Evolutionary conservation across 2,329 filamentous ascomycete genomes (phyloP).

Genomic region (Ceratocystiopsis minuta): DNA sequence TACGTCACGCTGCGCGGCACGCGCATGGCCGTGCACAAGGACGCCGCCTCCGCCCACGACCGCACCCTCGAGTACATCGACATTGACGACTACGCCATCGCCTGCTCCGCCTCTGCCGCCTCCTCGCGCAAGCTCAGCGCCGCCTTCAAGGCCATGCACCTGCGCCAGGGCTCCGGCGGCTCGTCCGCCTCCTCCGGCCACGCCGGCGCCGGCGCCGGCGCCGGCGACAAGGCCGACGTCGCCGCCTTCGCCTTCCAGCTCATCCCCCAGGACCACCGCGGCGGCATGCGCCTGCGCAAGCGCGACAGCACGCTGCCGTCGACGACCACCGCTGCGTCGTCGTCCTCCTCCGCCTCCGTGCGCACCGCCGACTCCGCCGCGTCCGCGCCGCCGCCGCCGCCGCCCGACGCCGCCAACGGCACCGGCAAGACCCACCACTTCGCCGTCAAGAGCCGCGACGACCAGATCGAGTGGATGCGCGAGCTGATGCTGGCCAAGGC

Average conservation of each 20-base stretch:
- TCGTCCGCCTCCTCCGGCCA: constrained; percentile 17
- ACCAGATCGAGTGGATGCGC: constrained; percentile 94
- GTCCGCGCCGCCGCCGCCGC: constrained; percentile 15
- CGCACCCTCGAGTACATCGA: constrained; percentile 62
- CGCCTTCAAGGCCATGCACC: constrained; percentile 65
- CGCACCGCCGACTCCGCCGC: neutral
- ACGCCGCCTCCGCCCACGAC: constrained; percentile 26
- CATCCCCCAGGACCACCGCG: constrained; percentile 48
- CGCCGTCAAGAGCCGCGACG: constrained; percentile 68
- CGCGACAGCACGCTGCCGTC: constrained; percentile 25
- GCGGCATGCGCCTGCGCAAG: constrained; percentile 30
- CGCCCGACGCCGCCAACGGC: constrained; percentile 32
- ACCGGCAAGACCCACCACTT: constrained; percentile 84
- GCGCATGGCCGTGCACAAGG: constrained; percentile 58
- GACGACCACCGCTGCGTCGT: constrained; percentile 15
- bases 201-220: constrained; percentile 9
- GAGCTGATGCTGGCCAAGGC: constrained; percentile 86
- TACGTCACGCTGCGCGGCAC: constrained; percentile 74
- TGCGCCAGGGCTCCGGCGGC: constrained; percentile 34
- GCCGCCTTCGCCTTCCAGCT: constrained; percentile 73
- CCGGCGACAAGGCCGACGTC: constrained; percentile 26
- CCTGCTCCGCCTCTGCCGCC: constrained; percentile 59
- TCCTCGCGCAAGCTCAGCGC: constrained; percentile 67
- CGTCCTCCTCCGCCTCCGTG: constrained; percentile 13
- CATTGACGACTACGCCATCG: constrained; percentile 76